phyloP scores from a whole-genome alignment of 1,284 basidiomycete species.

The Amylostereum chailletii region DNA sequence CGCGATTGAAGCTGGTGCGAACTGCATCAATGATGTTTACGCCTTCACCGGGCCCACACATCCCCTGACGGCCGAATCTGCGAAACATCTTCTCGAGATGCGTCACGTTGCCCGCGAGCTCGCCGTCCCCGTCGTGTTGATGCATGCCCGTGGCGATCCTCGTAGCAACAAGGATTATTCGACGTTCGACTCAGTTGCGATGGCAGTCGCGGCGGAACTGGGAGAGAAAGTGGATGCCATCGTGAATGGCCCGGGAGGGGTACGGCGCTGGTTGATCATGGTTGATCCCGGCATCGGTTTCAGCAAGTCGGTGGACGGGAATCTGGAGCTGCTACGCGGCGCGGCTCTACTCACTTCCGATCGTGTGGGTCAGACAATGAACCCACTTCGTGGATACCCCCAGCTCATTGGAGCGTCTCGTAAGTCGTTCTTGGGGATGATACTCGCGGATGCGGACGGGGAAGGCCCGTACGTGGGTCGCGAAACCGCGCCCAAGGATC shows the following conservation, averaged over 20 bases:
- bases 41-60: constrained; percentile 67
- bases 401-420: constrained; percentile 74
- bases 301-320: constrained; percentile 79
- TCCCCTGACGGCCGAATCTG: constrained; percentile 26
- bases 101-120: constrained; percentile 54
- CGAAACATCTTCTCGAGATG: constrained; percentile 47
- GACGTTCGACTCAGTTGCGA: constrained; percentile 48
- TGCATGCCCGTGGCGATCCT: constrained; percentile 89
- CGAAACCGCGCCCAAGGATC: constrained; percentile 50
- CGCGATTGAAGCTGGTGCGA: constrained; percentile 79
- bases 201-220: constrained; percentile 71
- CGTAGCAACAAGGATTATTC: constrained; percentile 65
- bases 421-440: constrained; percentile 75
- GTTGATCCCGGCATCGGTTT: constrained; percentile 95
- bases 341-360: constrained; percentile 41
- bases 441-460: constrained; percentile 38
- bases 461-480: constrained; percentile 34
- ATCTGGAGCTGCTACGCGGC: constrained; percentile 61
- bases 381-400: constrained; percentile 59
- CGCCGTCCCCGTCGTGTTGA: constrained; percentile 72
- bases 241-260: constrained; percentile 63
- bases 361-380: constrained; percentile 21
- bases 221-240: constrained; percentile 60
- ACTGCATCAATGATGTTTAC: constrained; percentile 92
- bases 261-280: constrained; percentile 87